These are phyloP conservation scores for Didymella glomerata DNA, from an alignment of 2,329 filamentous ascomycete species.

Conservation along the genomic window DNA sequence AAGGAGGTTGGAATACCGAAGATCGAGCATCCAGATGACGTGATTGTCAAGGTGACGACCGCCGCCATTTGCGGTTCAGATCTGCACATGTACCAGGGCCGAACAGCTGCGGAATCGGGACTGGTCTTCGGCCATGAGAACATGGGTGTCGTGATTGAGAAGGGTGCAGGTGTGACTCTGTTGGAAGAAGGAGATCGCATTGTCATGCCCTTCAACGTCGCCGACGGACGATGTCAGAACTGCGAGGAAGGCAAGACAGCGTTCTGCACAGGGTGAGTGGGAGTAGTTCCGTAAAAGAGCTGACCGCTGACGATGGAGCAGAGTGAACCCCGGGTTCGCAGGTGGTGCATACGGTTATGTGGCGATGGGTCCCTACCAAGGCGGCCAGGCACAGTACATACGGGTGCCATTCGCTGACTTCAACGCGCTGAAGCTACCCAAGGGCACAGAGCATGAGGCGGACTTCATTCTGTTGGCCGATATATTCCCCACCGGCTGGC, in stretches of 20 bases:
- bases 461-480: slow-evolving; percentile 65
- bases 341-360: slow-evolving; percentile 70
- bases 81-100: slow-evolving; percentile 69
- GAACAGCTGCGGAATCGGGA: slow-evolving; percentile 68
- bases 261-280: slow-evolving; percentile 66
- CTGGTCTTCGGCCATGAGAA: slow-evolving; percentile 71
- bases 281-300: not conserved
- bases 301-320: slow-evolving; percentile 8
- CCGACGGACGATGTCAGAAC: slow-evolving; percentile 63
- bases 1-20: slow-evolving; percentile 66
- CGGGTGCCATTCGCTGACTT: slow-evolving; percentile 73
- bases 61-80: slow-evolving; percentile 66
- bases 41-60: slow-evolving; percentile 71
- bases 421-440: slow-evolving; percentile 69
- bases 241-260: slow-evolving; percentile 71
- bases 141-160: slow-evolving; percentile 66
- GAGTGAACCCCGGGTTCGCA: slow-evolving; percentile 66
- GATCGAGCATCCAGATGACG: slow-evolving; percentile 70
- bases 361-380: slow-evolving; percentile 65
- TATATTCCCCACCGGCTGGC: slow-evolving; percentile 64
- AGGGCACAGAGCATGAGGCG: slow-evolving; percentile 67
- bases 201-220: slow-evolving; percentile 69
- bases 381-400: slow-evolving; percentile 70
- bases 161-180: slow-evolving; percentile 66
- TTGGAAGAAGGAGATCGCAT: slow-evolving; percentile 70